Evolutionary conservation across 257 asterid genomes (phyloP).

Genomic region (Rubia yunnanensis): DNA sequence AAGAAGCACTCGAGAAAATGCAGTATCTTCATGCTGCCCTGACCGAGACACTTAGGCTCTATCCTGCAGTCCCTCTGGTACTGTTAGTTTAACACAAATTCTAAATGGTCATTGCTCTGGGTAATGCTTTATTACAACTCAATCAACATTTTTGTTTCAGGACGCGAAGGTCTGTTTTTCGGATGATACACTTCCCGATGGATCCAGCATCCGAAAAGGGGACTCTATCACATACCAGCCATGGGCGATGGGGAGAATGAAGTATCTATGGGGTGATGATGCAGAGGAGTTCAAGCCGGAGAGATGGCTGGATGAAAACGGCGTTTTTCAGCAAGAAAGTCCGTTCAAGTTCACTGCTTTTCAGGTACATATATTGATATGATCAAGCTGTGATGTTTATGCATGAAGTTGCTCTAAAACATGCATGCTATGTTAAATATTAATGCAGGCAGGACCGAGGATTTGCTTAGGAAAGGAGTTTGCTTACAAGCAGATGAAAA

Average conservation of each 20-base stretch:
- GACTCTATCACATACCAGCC: constrained; percentile 33
- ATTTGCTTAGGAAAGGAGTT: constrained; percentile 63
- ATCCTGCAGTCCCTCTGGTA: constrained; percentile 61
- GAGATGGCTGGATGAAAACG: constrained; percentile 54
- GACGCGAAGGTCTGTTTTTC: constrained; percentile 54
- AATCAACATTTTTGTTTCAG: constrained; percentile 13
- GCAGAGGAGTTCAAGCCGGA: constrained; percentile 62
- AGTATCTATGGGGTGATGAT: constrained; percentile 60
- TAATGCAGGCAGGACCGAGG: constrained; percentile 58
- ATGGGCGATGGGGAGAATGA: constrained; percentile 65
- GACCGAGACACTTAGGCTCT: constrained; percentile 54
- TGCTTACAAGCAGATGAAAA: constrained; percentile 69
- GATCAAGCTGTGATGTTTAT: too few species aligned
- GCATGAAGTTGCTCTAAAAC: background rate
- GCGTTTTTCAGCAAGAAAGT: constrained; percentile 44
- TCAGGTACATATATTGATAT: constrained; percentile 31
- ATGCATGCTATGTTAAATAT: background rate
- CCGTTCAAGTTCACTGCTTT: constrained; percentile 61
- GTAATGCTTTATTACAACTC: background rate
- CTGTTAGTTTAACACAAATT: background rate
- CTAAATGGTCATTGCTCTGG: too few species aligned
- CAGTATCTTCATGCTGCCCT: constrained; percentile 61
- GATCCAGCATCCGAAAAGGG: constrained; percentile 49
- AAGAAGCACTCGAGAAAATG: constrained; percentile 49
- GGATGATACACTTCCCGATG: constrained; percentile 58